phyloP scores from a whole-genome alignment of 1,139 yeast species.

The Schwanniomyces etchellsii region DNA sequence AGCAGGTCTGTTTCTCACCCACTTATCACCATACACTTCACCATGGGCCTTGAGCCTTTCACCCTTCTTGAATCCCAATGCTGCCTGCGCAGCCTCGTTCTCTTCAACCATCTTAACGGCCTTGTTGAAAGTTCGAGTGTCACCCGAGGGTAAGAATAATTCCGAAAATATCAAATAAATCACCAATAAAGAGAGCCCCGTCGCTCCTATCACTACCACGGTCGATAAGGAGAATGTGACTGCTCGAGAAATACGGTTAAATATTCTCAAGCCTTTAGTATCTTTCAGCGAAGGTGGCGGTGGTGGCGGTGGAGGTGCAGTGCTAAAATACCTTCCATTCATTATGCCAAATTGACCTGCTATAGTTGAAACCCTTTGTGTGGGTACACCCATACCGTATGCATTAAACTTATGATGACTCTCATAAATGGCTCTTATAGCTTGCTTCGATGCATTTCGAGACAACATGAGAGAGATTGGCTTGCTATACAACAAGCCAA shows the following conservation, averaged over 20 bases:
- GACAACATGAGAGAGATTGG: too few species aligned
- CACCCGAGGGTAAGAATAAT: constrained; percentile 82
- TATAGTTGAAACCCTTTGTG: background rate
- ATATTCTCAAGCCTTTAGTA: constrained; percentile 32
- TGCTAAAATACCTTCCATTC: constrained; percentile 2
- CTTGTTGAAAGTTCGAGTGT: constrained; percentile 81
- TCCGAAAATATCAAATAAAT: constrained; percentile 74
- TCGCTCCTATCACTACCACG: constrained; percentile 57
- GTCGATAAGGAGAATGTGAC: constrained; percentile 61
- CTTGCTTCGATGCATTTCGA: too few species aligned
- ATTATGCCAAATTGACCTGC: background rate
- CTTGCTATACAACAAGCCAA: too few species aligned
- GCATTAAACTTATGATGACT: too few species aligned
- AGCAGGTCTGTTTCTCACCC: constrained; percentile 88
- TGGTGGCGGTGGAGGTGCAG: constrained; percentile 34
- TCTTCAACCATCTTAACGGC: constrained; percentile 74
- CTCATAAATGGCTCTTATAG: too few species aligned
- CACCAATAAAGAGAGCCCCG: constrained; percentile 65
- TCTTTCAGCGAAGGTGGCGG: constrained; percentile 34
- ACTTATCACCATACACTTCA: constrained; percentile 59
- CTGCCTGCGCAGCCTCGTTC: constrained; percentile 53
- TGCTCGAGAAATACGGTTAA: constrained; percentile 44
- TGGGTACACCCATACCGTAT: too few species aligned
- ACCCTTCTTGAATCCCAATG: constrained; percentile 49
- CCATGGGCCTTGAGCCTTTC: constrained; percentile 80